Percentiles rank a stretch among this genome's conserved stretches.
Conservation (phyloP, 2,329 filamentous ascomycete species). For the Colletotrichum simmondsii region DNA sequence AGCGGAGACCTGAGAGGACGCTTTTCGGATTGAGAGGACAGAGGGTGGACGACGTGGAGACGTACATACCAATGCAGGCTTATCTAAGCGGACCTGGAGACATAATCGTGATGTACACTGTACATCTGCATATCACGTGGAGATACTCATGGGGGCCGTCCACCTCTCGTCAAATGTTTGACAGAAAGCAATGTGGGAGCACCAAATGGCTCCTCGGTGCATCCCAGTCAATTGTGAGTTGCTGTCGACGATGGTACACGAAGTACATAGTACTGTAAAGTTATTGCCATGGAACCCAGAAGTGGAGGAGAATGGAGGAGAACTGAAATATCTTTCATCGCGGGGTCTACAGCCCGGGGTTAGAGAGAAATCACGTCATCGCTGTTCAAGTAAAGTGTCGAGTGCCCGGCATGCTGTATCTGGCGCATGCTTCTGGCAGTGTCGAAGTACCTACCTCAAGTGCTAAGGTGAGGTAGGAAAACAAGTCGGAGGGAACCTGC, state of each 20-base stretch:
- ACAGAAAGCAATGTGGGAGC: neutral
- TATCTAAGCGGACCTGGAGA: neutral
- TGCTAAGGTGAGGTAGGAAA: neutral
- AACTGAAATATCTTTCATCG: no score
- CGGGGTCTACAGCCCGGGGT: no score
- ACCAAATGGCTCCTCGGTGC: neutral
- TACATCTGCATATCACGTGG: neutral
- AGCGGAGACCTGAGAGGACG: neutral
- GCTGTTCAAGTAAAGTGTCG: neutral
- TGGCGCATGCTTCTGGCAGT: neutral
- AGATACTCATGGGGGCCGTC: neutral
- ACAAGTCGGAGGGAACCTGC: constrained; percentile 24
- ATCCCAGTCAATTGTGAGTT: neutral
- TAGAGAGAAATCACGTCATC: neutral
- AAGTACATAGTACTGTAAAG: neutral
- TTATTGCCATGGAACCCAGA: no score
- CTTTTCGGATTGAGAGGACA: no score
- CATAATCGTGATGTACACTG: neutral
- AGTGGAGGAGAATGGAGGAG: no score
- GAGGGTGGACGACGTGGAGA: neutral
- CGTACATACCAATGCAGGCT: neutral
- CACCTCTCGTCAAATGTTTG: neutral
- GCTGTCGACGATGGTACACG: neutral
- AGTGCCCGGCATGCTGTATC: neutral
- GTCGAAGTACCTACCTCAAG: neutral